A percentile compares a stretch with the other conserved stretches of the same genome.
phyloP scores from a whole-genome alignment of 805 yeast species.

The Lipomyces mesembrius region DNA sequence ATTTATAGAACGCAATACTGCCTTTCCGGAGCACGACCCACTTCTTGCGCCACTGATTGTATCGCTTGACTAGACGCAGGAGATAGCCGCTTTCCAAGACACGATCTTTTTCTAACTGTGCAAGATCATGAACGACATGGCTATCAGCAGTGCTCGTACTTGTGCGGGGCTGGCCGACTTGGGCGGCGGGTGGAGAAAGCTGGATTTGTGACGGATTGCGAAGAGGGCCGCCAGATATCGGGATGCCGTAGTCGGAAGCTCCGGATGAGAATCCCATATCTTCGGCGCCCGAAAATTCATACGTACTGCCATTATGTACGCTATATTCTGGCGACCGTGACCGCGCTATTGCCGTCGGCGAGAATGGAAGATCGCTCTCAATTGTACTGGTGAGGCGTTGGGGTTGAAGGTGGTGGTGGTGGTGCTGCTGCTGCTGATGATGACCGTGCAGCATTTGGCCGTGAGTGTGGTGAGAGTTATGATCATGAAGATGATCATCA shows the following conservation, averaged over 20 bases:
- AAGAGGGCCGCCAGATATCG: neutral
- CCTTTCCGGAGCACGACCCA: conserved; percentile 53
- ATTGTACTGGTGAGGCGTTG: conserved; percentile 1
- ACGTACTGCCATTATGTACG: conserved; percentile 16
- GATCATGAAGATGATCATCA: neutral
- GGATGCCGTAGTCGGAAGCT: conserved; percentile 31
- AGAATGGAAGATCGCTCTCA: neutral
- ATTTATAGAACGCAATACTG: conserved; percentile 51
- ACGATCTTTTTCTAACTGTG: conserved; percentile 44
- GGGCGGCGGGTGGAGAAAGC: neutral
- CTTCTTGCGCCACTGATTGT: conserved; percentile 56
- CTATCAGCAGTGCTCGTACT: conserved; percentile 1
- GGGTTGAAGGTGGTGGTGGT: neutral
- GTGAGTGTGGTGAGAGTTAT: neutral
- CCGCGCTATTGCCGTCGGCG: neutral
- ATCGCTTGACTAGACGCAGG: conserved; percentile 49
- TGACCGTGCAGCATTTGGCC: neutral
- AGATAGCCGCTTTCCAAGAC: conserved; percentile 52
- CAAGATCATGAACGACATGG: conserved; percentile 15
- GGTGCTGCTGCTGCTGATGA: neutral
- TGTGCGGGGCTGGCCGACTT: neutral
- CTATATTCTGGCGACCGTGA: conserved; percentile 9
- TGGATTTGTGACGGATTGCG: conserved; percentile 19
- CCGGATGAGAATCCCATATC: conserved; percentile 37
- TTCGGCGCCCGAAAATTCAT: conserved; percentile 33